A percentile compares a stretch with the other conserved stretches of the same genome.
phyloP scores from a whole-genome alignment of 78 protist species.

The Thecamonas trahens region DNA sequence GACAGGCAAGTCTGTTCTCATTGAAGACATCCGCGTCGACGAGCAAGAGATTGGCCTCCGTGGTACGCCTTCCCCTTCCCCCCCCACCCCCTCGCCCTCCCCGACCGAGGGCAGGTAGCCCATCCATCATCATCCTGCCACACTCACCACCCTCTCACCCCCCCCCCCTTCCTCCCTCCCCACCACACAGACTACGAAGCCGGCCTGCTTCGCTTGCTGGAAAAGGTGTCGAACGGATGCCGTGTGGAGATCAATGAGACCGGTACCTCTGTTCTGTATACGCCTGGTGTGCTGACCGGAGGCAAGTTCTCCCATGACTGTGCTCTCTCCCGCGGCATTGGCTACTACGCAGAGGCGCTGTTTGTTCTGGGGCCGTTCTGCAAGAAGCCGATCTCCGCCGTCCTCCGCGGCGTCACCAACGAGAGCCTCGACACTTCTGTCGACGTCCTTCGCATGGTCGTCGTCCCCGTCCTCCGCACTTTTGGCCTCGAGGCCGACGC shows the following conservation, averaged over 20 bases:
- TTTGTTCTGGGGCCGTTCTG: conserved; percentile 78
- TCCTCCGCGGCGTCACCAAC: conserved; percentile 81
- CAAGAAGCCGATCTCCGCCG: conserved; percentile 49
- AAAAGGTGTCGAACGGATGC: conserved; percentile 57
- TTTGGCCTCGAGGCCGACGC: conserved; percentile 81
- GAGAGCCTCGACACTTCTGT: conserved; percentile 62
- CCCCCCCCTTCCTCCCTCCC: too few species aligned
- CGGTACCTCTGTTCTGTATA: conserved; percentile 9
- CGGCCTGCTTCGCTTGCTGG: conserved; percentile 39
- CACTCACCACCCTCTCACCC: too few species aligned
- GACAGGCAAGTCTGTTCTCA: background rate
- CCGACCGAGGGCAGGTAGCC: too few species aligned
- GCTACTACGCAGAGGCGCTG: conserved; percentile 78
- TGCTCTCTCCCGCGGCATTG: conserved; percentile 19
- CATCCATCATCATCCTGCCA: too few species aligned
- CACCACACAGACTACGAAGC: conserved; percentile 60
- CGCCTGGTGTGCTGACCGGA: conserved; percentile 62
- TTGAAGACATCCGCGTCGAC: conserved; percentile 19
- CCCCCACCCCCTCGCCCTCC: too few species aligned
- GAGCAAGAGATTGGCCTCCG: background rate
- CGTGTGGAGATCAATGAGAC: conserved; percentile 39
- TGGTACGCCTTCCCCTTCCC: too few species aligned
- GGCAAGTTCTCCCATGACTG: conserved; percentile 55
- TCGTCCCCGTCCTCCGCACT: conserved; percentile 63
- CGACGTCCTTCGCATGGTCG: conserved; percentile 77